These are phyloP conservation scores for Zasmidium angulare DNA, from an alignment of 2,329 filamentous ascomycete genomes.

Conservation along the genomic window DNA sequence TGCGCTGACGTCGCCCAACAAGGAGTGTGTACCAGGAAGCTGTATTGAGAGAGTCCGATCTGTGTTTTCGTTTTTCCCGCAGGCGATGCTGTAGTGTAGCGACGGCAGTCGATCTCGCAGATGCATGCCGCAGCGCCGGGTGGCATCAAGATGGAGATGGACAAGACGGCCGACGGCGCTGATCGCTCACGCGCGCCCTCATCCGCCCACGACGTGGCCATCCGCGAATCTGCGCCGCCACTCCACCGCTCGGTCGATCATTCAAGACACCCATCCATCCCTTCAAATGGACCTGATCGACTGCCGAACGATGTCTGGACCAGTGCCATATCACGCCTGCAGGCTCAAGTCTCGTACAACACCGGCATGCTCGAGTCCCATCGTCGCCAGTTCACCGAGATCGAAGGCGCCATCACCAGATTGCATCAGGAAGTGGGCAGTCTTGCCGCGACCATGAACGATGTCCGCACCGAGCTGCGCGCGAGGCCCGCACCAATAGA, in stretches of 20 bases:
- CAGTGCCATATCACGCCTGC: conserved; percentile 45
- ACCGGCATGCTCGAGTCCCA: conserved; percentile 42
- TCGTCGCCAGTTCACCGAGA: conserved; percentile 41
- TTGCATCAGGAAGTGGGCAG: conserved; percentile 42
- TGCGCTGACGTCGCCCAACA: background rate
- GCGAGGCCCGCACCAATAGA: conserved; percentile 23
- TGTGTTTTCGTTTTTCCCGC: background rate
- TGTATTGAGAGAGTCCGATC: background rate
- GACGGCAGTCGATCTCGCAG: background rate
- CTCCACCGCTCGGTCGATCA: conserved; percentile 17
- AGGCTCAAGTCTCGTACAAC: conserved; percentile 51
- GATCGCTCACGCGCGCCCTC: conserved; percentile 20
- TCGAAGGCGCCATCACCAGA: conserved; percentile 41
- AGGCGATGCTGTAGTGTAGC: background rate
- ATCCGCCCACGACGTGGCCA: conserved; percentile 24
- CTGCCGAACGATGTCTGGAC: conserved; percentile 32
- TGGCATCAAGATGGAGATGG: conserved; percentile 23
- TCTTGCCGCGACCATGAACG: conserved; percentile 37
- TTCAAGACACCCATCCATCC: conserved; percentile 10
- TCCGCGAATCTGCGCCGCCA: conserved; percentile 21
- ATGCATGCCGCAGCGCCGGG: conserved; percentile 3
- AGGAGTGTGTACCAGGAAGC: background rate
- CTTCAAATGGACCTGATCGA: conserved; percentile 15
- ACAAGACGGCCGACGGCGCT: conserved; percentile 16
- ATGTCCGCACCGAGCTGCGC: conserved; percentile 38